Percentiles rank a stretch among this genome's conserved stretches.
Evolutionary conservation across 257 asterid genomes (phyloP).

Genomic region (Solanum neorickii): DNA sequence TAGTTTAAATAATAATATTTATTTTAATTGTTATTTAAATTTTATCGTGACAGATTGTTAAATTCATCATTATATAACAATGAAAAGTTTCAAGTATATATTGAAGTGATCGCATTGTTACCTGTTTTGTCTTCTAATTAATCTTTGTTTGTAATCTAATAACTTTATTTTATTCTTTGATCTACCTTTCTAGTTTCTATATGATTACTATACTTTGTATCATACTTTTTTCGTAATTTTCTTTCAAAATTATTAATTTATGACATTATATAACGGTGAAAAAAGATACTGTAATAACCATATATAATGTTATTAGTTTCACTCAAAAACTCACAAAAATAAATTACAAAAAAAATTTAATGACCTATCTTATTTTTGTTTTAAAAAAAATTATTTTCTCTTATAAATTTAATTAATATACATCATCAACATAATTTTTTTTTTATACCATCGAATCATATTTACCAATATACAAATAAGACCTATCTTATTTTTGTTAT

Average conservation of each 20-base stretch:
- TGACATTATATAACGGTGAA: too few relatives aligned
- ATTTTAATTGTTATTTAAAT: too few relatives aligned
- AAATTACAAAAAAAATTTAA: not conserved
- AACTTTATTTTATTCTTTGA: not conserved
- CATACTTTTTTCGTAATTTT: not conserved
- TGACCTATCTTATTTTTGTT: too few relatives aligned
- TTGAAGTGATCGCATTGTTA: rapidly evolving
- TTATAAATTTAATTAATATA: not conserved
- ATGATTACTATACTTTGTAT: not conserved
- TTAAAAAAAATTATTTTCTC: not conserved
- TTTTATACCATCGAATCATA: not conserved
- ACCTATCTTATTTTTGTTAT: not conserved
- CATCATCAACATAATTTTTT: not conserved
- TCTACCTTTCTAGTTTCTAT: too few relatives aligned
- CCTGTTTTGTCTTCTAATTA: not conserved
- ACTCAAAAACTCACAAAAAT: not conserved
- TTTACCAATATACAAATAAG: not conserved
- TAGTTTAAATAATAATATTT: too few relatives aligned
- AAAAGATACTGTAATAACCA: too few relatives aligned
- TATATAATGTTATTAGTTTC: not conserved
- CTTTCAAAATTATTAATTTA: too few relatives aligned
- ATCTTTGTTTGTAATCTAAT: not conserved
- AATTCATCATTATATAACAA: too few relatives aligned
- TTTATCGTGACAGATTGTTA: too few relatives aligned
- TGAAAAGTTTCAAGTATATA: too few relatives aligned